phyloP scores from a whole-genome alignment of 2,329 filamentous ascomycete species.

The Phyllosticta paracitricarpa region DNA sequence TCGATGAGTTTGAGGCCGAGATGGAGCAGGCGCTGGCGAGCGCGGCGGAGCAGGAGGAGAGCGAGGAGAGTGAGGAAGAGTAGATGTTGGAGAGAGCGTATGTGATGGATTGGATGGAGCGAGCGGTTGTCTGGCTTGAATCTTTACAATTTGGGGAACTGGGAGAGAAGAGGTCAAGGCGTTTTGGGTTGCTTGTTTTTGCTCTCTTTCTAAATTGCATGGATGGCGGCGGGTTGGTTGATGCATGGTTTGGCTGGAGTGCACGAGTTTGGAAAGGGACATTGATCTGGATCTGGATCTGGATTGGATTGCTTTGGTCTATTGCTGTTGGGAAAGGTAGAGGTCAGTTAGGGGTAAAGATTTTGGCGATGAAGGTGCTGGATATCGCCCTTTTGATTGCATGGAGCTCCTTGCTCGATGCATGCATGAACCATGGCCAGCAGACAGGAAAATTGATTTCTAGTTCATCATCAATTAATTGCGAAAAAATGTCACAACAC shows the following conservation, averaged over 20 bases:
- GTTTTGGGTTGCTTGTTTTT: not conserved
- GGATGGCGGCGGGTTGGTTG: not conserved
- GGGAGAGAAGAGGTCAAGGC: not conserved
- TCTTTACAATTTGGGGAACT: not conserved
- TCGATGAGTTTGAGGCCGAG: slow-evolving; percentile 31
- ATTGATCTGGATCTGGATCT: not conserved
- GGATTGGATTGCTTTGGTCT: no score
- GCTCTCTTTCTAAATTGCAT: not conserved
- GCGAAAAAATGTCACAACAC: not conserved
- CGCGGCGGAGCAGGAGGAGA: slow-evolving; percentile 20
- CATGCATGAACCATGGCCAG: no score
- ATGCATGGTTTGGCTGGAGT: not conserved
- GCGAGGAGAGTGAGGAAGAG: slow-evolving; percentile 35
- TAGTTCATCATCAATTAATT: no score
- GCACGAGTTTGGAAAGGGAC: not conserved
- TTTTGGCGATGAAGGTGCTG: no score
- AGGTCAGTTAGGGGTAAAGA: no score
- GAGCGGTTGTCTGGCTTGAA: not conserved
- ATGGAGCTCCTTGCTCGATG: no score
- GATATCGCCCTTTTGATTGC: no score
- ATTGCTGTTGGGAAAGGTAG: no score
- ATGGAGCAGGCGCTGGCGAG: slow-evolving; percentile 31
- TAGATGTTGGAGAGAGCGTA: slow-evolving; percentile 18
- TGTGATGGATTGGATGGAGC: not conserved
- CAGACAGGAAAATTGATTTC: no score